phyloP scores from a whole-genome alignment of 2,329 filamentous ascomycete genomes.

The Ascocoryne sarcoides region DNA sequence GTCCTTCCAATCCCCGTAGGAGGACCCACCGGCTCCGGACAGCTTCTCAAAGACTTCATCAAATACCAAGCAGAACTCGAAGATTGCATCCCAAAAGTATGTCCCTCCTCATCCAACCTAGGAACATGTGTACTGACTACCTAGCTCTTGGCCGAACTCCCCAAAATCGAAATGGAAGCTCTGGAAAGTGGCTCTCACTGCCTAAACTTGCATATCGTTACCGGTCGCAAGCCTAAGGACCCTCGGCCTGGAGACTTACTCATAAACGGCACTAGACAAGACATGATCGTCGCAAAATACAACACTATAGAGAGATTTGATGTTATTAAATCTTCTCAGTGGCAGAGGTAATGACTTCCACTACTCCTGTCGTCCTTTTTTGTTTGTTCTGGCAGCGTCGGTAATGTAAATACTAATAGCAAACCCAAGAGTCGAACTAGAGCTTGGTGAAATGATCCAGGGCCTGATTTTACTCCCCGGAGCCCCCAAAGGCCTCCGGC shows the following conservation, averaged over 20 bases:
- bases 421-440: too few species aligned
- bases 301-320: constrained; percentile 20
- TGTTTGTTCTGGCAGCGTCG: constrained; percentile 9
- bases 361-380: too few species aligned
- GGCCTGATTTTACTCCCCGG: constrained; percentile 8
- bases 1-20: constrained; percentile 23
- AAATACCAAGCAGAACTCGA: constrained; percentile 17
- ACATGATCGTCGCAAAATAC: constrained; percentile 24
- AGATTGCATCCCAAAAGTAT: constrained; percentile 19
- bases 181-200: constrained; percentile 19
- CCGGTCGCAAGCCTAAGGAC: constrained; percentile 21
- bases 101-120: not conserved
- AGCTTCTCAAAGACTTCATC: constrained; percentile 18
- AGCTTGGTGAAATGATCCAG: too few species aligned
- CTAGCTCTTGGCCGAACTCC: constrained; percentile 16
- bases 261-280: constrained; percentile 18
- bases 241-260: constrained; percentile 23
- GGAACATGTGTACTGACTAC: not conserved
- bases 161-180: constrained; percentile 11
- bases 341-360: constrained; percentile 16
- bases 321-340: constrained; percentile 12
- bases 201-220: constrained; percentile 26
- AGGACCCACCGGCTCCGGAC: constrained; percentile 12
- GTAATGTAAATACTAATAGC: too few species aligned
- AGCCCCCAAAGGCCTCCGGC: too few species aligned